A percentile compares a stretch with the other conserved stretches of the same genome.
Evolutionary conservation across 225 moss, liverwort and hornwort species (phyloP).

Genomic region (Thuidium tamariscinum): DNA sequence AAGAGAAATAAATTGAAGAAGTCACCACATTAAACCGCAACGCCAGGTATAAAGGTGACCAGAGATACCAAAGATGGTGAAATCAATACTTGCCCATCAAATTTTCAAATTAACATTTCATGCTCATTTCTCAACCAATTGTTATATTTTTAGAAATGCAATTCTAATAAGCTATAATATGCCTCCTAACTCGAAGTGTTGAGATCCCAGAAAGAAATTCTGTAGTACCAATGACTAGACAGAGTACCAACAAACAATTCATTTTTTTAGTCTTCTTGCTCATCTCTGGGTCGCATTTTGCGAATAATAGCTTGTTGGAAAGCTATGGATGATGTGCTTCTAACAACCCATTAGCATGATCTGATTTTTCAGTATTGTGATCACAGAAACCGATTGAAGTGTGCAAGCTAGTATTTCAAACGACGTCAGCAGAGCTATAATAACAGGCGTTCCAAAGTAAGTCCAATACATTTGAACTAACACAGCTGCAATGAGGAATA

Average conservation of each 20-base stretch:
- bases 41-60: neutral
- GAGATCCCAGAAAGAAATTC: neutral
- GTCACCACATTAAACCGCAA: neutral
- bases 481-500: neutral
- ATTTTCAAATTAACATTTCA: neutral
- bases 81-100: neutral
- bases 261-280: too few relatives aligned
- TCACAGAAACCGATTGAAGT: neutral
- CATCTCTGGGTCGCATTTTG: neutral
- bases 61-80: neutral
- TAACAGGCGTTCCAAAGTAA: neutral
- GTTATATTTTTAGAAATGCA: neutral
- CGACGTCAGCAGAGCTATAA: neutral
- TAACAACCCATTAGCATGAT: neutral
- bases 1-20: neutral
- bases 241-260: neutral
- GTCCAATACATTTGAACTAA: neutral
- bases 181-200: neutral
- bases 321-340: neutral
- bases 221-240: neutral
- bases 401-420: neutral
- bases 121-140: neutral
- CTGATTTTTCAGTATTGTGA: neutral
- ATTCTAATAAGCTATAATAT: neutral
- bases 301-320: neutral